Conservation (phyloP, 2,329 filamentous ascomycete species). For the Hirsutella minnesotensis region DNA sequence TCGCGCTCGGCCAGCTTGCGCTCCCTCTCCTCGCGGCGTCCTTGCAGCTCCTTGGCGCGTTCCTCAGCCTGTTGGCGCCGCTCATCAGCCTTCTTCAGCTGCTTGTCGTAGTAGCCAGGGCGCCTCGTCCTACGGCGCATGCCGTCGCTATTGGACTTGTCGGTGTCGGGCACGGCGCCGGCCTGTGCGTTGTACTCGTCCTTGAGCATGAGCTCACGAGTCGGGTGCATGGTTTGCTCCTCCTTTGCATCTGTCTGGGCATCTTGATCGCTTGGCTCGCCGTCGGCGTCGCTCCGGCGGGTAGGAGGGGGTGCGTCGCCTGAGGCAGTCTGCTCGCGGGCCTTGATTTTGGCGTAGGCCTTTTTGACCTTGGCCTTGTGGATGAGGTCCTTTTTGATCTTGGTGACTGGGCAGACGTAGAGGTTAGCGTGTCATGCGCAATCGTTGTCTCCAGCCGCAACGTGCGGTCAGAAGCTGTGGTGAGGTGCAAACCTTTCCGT, state of each 20-base stretch:
- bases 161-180: conserved; percentile 7
- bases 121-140: conserved; percentile 22
- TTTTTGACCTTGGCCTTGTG: conserved; percentile 91
- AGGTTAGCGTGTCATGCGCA: too few species aligned
- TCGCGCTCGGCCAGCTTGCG: conserved; percentile 53
- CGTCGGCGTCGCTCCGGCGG: neutral
- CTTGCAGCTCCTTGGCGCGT: conserved; percentile 27
- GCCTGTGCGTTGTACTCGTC: conserved; percentile 24
- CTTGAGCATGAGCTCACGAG: conserved; percentile 26
- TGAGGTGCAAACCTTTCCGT: conserved; percentile 47
- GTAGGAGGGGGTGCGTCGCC: conserved; percentile 5
- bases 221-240: conserved; percentile 21
- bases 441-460: too few species aligned
- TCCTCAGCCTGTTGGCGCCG: conserved; percentile 29
- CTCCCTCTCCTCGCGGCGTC: conserved; percentile 50
- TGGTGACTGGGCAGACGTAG: conserved; percentile 54
- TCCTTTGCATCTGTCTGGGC: conserved; percentile 9
- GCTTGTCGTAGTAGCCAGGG: conserved; percentile 55
- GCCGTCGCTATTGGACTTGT: conserved; percentile 15
- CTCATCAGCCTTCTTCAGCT: conserved; percentile 34
- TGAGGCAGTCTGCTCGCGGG: conserved; percentile 20
- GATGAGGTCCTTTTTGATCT: conserved; percentile 82
- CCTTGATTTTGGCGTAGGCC: conserved; percentile 79
- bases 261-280: conserved; percentile 3
- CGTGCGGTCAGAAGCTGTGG: neutral